Percentiles rank a stretch among this genome's conserved stretches.
Conservation (phyloP, 495 filamentous ascomycete species). For the Trichoderma reesei region DNA sequence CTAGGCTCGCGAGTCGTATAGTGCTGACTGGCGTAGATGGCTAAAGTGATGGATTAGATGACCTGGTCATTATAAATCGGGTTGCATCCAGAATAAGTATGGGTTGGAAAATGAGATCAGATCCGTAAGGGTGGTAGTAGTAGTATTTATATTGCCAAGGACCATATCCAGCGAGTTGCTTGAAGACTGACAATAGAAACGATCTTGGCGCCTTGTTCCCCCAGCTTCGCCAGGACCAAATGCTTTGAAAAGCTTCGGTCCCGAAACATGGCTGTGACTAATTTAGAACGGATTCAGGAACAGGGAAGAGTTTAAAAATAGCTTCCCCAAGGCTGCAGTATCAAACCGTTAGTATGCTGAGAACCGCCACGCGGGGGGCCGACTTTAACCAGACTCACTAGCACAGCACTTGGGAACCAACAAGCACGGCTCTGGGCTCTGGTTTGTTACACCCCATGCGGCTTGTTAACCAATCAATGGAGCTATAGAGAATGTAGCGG, state of each 20-base stretch:
- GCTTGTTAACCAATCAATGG: neutral
- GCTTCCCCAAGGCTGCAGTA: neutral
- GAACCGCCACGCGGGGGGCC: neutral
- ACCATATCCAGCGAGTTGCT: too few relatives aligned
- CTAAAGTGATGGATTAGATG: conserved; percentile 1
- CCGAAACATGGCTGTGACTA: neutral
- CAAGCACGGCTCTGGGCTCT: neutral
- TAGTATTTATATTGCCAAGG: neutral
- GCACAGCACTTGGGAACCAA: neutral
- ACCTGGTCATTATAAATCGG: neutral
- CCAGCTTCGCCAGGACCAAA: neutral
- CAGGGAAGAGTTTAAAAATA: conserved; percentile 5
- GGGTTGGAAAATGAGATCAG: neutral
- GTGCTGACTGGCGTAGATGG: conserved; percentile 5
- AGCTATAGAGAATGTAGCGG: neutral
- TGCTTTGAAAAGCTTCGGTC: neutral
- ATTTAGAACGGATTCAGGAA: neutral
- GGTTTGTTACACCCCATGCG: neutral
- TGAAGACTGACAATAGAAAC: neutral
- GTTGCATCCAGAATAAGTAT: neutral
- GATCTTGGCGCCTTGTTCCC: neutral
- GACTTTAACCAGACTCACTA: neutral
- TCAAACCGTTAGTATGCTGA: too few relatives aligned
- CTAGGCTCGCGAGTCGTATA: neutral
- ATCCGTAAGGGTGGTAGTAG: neutral